phyloP scores from a whole-genome alignment of 495 filamentous ascomycete genomes.

The Aspergillus steynii region DNA sequence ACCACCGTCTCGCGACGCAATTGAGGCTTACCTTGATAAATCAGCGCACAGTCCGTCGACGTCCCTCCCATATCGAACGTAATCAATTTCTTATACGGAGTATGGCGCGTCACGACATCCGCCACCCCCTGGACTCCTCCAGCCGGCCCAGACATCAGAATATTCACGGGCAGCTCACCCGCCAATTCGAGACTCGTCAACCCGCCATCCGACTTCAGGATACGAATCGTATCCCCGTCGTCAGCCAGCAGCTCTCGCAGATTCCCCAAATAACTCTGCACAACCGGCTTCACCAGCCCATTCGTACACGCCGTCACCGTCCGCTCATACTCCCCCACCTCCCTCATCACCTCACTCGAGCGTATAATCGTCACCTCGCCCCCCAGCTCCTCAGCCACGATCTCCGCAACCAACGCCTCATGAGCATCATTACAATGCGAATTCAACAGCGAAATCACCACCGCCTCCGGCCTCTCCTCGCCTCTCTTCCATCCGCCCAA shows the following conservation, averaged over 20 bases:
- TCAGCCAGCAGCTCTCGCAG: conserved; percentile 34
- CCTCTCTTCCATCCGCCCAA: conserved; percentile 24
- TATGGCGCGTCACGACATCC: conserved; percentile 45
- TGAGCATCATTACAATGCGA: conserved; percentile 46
- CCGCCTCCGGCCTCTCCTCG: conserved; percentile 41
- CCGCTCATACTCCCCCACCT: conserved; percentile 54
- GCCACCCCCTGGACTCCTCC: conserved; percentile 49
- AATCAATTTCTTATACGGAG: conserved; percentile 50
- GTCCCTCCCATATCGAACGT: conserved; percentile 56
- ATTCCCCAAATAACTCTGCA: conserved; percentile 44
- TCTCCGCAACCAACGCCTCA: conserved; percentile 36
- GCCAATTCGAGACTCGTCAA: conserved; percentile 46
- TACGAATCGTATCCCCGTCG: conserved; percentile 44
- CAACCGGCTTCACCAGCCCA: conserved; percentile 50
- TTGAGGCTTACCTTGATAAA: conserved; percentile 46
- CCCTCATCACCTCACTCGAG: conserved; percentile 47
- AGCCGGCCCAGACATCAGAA: conserved; percentile 51
- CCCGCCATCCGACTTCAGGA: conserved; percentile 52
- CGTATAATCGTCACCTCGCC: conserved; percentile 39
- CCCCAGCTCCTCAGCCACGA: conserved; percentile 40
- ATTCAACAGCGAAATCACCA: conserved; percentile 50
- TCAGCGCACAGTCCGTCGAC: conserved; percentile 49
- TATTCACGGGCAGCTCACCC: conserved; percentile 46
- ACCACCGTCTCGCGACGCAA: conserved; percentile 49
- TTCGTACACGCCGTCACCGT: conserved; percentile 54